Evolutionary conservation across 208 protist species (phyloP), one percentile per base, ranked within the genome.

Genomic region (Trypanosomatidae sp.): DNA sequence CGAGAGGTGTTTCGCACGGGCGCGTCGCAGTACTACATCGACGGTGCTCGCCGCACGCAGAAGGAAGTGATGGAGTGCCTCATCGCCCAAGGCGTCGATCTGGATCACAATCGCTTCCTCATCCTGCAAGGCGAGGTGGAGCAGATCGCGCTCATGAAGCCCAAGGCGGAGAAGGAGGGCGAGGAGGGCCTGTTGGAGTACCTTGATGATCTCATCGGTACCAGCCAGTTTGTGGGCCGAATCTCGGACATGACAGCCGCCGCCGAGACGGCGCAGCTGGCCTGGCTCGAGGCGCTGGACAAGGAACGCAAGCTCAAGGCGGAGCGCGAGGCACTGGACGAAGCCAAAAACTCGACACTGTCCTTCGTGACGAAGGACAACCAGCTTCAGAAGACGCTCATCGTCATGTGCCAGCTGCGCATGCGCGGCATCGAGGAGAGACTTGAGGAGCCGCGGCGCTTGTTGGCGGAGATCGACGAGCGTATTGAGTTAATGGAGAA

Each of bases 41-140:
- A 97, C 67, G 86, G 92, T 44, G 69, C 56, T 3, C 91, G 87
- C 46, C 81, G 71, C 71, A 86, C 84, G 10, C 88, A 97, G 74
- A 90, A 89, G 60, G 87, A 95, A 56, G 94, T 98, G 25, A 89
- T 95, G 72, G 84, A 83, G 15, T 87, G 98, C 30, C 90, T 99
- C 22, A 97, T 96, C 46, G 47, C 69, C 28, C 89, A 99, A 30
- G 99, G 99, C 65, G 96, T 99, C 65, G 99, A 99, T 88, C 90
- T 99, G 19, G 97, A 99, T 76, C 94, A 99, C 93, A 99, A 99
- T 80, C 91, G 99, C 47, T 99, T 99, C 87, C 89, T 99, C 17
- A 99, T 99, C 81, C 88, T 99, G 13, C 99, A 99, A 89, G 99
- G 99, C 55, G 99, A 99, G 87, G 99, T 99, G 41, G 99, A 99